Conservation (phyloP, 257 asterid genomes). For the Ajuga chamaepitys region DNA sequence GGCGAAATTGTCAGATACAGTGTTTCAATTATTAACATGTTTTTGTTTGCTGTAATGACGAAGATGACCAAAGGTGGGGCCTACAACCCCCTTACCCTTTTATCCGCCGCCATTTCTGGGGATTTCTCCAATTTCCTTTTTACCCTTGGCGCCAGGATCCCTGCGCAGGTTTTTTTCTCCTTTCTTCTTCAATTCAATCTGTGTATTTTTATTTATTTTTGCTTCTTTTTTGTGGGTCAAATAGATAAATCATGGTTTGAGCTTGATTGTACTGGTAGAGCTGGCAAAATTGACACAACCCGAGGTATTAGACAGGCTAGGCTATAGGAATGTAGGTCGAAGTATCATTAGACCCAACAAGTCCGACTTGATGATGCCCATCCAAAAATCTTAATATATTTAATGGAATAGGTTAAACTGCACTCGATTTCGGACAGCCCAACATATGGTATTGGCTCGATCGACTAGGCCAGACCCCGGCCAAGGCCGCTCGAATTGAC, state of each 20-base stretch:
- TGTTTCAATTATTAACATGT: slow-evolving; percentile 44
- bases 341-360: too few species aligned
- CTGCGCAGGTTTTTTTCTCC: slow-evolving; percentile 14
- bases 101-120: slow-evolving; percentile 56
- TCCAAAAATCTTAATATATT: too few species aligned
- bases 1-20: slow-evolving; percentile 48
- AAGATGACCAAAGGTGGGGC: slow-evolving; percentile 55
- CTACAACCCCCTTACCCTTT: slow-evolving; percentile 63
- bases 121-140: slow-evolving; percentile 30
- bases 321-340: too few species aligned
- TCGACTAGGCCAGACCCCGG: too few species aligned
- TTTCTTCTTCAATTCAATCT: not conserved
- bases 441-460: too few species aligned
- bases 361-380: too few species aligned
- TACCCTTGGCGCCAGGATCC: slow-evolving; percentile 25
- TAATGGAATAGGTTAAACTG: too few species aligned
- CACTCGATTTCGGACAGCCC: too few species aligned
- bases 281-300: too few species aligned
- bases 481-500: too few species aligned
- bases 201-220: not conserved
- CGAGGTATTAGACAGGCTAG: too few species aligned
- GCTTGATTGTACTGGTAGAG: not conserved
- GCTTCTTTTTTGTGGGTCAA: not conserved
- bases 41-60: slow-evolving; percentile 44
- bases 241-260: not conserved